These are phyloP conservation scores for Agrocybe pediades DNA, from an alignment of 768 basidiomycete species.

Conservation along the genomic window DNA sequence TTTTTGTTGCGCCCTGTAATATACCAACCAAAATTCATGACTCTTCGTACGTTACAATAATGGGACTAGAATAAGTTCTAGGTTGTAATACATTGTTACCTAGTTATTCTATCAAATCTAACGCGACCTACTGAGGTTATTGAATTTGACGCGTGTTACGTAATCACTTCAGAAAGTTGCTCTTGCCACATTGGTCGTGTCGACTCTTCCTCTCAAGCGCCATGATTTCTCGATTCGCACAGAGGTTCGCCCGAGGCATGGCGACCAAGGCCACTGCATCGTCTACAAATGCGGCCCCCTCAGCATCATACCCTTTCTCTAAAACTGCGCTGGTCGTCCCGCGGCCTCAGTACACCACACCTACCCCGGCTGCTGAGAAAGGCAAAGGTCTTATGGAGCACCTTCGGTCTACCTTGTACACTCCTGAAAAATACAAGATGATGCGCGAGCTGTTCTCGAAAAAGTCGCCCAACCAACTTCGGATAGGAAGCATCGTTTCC, in stretches of 20 bases:
- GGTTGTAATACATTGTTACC: no score
- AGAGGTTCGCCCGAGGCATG: slow-evolving; percentile 40
- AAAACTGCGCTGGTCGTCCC: slow-evolving; percentile 61
- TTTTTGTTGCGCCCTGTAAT: slow-evolving; percentile 14
- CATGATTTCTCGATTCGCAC: slow-evolving; percentile 41
- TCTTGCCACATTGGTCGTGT: neutral
- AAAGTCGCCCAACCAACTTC: slow-evolving; percentile 64
- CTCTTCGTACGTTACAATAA: slow-evolving; percentile 16
- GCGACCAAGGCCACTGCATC: slow-evolving; percentile 40
- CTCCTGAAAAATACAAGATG: slow-evolving; percentile 69
- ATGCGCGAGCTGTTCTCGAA: slow-evolving; percentile 73
- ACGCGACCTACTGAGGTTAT: neutral
- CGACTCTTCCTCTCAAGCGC: neutral
- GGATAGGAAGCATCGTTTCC: slow-evolving; percentile 85
- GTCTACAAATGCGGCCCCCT: slow-evolving; percentile 8
- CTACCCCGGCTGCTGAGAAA: slow-evolving; percentile 48
- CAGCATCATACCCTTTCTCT: slow-evolving; percentile 70
- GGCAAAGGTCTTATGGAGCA: slow-evolving; percentile 84
- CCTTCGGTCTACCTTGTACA: slow-evolving; percentile 63
- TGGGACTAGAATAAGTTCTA: no score
- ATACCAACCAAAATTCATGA: slow-evolving; percentile 19
- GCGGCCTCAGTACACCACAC: slow-evolving; percentile 41
- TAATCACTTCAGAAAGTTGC: slow-evolving; percentile 10
- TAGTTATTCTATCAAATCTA: neutral
- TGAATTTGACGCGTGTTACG: slow-evolving; percentile 13